Evolutionary conservation across 441 rosid genomes (phyloP).

Genomic region (Brassica hybrid): DNA sequence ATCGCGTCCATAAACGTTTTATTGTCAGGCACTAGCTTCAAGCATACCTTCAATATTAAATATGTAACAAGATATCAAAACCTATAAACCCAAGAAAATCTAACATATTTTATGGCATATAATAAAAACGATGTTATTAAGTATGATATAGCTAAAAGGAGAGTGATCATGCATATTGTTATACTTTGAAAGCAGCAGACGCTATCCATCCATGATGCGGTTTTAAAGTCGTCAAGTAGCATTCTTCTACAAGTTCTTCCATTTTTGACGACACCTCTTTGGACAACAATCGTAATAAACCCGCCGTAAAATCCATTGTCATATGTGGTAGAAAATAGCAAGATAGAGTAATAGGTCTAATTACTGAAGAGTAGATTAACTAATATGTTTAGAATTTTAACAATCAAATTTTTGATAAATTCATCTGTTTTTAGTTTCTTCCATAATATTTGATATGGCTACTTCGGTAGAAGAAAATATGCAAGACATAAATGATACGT

Average conservation of each 20-base stretch:
- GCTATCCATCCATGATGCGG: conserved; percentile 97
- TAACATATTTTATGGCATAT: neutral
- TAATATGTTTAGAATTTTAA: neutral
- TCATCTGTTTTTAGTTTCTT: neutral
- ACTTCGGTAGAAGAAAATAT: neutral
- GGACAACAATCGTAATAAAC: conserved; percentile 58
- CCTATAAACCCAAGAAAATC: neutral
- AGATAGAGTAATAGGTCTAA: neutral
- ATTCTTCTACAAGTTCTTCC: conserved; percentile 82
- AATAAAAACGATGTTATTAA: neutral
- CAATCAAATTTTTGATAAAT: neutral
- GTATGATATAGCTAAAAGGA: neutral
- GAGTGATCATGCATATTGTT: neutral
- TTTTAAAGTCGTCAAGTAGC: conserved; percentile 70
- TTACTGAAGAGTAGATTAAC: neutral
- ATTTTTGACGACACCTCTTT: conserved; percentile 65
- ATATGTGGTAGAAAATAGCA: conserved; percentile 14
- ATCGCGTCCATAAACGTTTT: conserved; percentile 65
- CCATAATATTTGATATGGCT: conserved; percentile 18
- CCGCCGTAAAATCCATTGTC: conserved; percentile 67
- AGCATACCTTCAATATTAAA: conserved; percentile 60
- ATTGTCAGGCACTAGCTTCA: conserved; percentile 75
- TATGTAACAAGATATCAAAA: neutral
- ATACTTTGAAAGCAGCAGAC: conserved; percentile 86
- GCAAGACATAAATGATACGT: neutral